phyloP scores from a whole-genome alignment of 1,284 basidiomycete genomes.

The Apiotrichum mycotoxinovorans region DNA sequence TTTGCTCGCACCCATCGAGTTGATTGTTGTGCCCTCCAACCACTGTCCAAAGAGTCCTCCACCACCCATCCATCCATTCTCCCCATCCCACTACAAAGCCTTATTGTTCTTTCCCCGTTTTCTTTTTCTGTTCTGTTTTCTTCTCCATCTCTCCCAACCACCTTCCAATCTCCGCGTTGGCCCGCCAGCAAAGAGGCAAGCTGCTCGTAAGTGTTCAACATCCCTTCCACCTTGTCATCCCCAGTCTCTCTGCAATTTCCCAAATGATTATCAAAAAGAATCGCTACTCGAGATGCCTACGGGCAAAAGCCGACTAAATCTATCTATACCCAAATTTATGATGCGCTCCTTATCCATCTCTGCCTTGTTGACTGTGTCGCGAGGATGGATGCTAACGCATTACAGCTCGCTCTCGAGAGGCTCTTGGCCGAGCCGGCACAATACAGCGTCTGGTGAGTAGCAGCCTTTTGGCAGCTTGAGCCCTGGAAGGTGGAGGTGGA shows the following conservation, averaged over 20 bases:
- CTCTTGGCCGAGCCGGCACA: background rate
- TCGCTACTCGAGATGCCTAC: constrained; percentile 48
- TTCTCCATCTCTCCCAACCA: constrained; percentile 1
- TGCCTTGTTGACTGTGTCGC: background rate
- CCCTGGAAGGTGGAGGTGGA: background rate
- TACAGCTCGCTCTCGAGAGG: background rate
- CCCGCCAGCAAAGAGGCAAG: background rate
- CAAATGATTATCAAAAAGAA: constrained; percentile 48
- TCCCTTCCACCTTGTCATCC: constrained; percentile 3
- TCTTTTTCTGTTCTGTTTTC: background rate
- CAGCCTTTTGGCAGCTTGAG: background rate
- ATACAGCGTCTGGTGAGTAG: background rate
- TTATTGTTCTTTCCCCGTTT: background rate
- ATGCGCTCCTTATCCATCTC: constrained; percentile 8
- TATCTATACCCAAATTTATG: constrained; percentile 49
- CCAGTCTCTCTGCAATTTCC: background rate
- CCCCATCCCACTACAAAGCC: background rate
- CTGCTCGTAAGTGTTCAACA: background rate
- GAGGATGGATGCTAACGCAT: background rate
- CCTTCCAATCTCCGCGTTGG: background rate
- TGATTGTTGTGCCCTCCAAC: no score
- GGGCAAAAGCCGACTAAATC: constrained; percentile 43
- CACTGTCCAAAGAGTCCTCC: no score
- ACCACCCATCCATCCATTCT: no score
- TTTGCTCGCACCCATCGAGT: background rate